Evolutionary conservation across 2,329 filamentous ascomycete species (phyloP), one percentile per base, ranked within the genome.

Genomic region (Mariannaea elegans): DNA sequence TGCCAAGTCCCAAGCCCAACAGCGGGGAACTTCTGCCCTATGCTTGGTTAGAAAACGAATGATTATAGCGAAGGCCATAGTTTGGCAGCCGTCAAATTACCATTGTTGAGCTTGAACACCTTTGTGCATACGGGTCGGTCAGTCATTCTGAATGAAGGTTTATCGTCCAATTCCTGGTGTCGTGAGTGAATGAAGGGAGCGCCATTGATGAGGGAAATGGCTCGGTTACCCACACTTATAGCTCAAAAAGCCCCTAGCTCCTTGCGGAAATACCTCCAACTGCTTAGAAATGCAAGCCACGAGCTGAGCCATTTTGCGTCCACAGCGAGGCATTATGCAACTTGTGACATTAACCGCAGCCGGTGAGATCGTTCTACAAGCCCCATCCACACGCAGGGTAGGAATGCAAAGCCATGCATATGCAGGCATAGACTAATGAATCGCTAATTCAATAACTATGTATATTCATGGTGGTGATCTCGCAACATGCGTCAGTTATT

Each of bases 1-100:
- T 55, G 52, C 52, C 52, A 55, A 14, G 52, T 55, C 23, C 52
- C 52, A 18, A 55, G 52, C 14, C 52, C 52, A 9, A 55, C 44
- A n/a, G 52, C 52, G 23, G 52, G 52, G 31, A 47, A 31, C 2
- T 47, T 16, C 16, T 41, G 31, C 32, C 52, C 52, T 55, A 41
- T 13, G n/a, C 51, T 19, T 52, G 14, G 36, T 44, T 19, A 19
- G 18, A 18, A 18, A 4, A 18, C 9, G 16, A 12, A 16, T 45
- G 7, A 18, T 24, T 18, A 38, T 16, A 27, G 21, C 24, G 12
- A 16, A 16, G 13, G 24, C 10, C 10, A 19, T 23, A 29, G 34
- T 23, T 31, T 13, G 24, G 8, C 23, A 27, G 16, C 18, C 24
- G n/a, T 27, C 9, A 6, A 27, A 27, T 41, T 46, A 48, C 52